These are phyloP conservation scores for Domatiomyces catenatus DNA, from an alignment of 2,329 filamentous ascomycete genomes.

Conservation along the genomic window DNA sequence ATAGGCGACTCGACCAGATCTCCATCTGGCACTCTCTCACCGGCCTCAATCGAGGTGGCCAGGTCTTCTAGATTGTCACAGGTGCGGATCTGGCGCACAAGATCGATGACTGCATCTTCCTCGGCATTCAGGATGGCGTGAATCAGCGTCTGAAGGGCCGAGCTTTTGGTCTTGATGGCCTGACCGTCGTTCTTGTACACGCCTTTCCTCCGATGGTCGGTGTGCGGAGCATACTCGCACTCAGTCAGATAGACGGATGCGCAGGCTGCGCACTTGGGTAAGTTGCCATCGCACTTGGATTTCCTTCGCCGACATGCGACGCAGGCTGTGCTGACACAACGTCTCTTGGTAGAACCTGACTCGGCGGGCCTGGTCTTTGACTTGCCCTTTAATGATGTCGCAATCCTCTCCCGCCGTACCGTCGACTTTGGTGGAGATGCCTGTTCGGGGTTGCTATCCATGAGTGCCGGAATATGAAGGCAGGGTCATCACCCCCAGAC, in stretches of 20 bases:
- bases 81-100: slow-evolving; percentile 76
- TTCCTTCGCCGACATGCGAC: slow-evolving; percentile 61
- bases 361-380: slow-evolving; percentile 21
- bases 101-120: slow-evolving; percentile 66
- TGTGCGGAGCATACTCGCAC: slow-evolving; percentile 91
- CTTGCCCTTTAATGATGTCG: slow-evolving; percentile 14
- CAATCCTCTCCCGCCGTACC: not conserved
- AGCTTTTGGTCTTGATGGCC: slow-evolving; percentile 68
- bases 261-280: slow-evolving; percentile 89
- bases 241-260: slow-evolving; percentile 64
- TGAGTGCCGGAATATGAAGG: not conserved
- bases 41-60: slow-evolving; percentile 42
- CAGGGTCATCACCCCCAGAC: not conserved
- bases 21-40: slow-evolving; percentile 33
- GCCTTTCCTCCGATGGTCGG: slow-evolving; percentile 87
- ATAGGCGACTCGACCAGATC: slow-evolving; percentile 20
- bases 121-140: slow-evolving; percentile 83
- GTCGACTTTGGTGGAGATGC: not conserved
- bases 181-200: slow-evolving; percentile 93
- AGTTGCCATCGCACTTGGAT: slow-evolving; percentile 80
- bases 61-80: slow-evolving; percentile 60
- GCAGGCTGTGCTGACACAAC: slow-evolving; percentile 73
- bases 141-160: slow-evolving; percentile 80
- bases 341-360: slow-evolving; percentile 40
- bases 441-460: not conserved